Conservation (phyloP, 208 protist genomes). For the Crithidia acanthocephali region DNA sequence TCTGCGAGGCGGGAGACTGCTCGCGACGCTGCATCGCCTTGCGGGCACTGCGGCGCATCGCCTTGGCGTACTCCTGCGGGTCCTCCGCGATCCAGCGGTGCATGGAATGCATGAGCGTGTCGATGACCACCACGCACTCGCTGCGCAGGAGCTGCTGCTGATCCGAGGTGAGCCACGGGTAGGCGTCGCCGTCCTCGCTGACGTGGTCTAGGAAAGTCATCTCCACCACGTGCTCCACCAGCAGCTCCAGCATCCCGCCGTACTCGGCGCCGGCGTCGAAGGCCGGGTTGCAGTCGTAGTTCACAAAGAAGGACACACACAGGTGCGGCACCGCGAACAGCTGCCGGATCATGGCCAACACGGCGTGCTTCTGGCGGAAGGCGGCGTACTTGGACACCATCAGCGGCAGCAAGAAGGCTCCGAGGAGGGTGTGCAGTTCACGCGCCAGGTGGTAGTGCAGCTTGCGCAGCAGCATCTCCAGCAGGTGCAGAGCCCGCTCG, state of each 20-base stretch:
- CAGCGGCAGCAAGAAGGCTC: constrained; percentile 71
- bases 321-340: constrained; percentile 71
- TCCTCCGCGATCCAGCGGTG: constrained; percentile 82
- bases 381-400: constrained; percentile 52
- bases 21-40: constrained; percentile 12
- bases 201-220: constrained; percentile 64
- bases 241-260: constrained; percentile 78
- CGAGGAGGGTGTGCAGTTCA: constrained; percentile 74
- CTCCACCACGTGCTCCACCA: constrained; percentile 76
- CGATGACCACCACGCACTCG: constrained; percentile 66
- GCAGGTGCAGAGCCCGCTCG: constrained; percentile 49
- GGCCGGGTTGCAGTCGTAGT: constrained; percentile 86
- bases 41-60: constrained; percentile 8
- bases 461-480: constrained; percentile 67
- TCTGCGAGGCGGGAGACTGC: constrained; percentile 10
- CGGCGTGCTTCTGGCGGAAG: constrained; percentile 84
- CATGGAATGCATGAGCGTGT: constrained; percentile 67
- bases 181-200: constrained; percentile 37
- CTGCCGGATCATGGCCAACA: constrained; percentile 72
- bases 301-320: constrained; percentile 81
- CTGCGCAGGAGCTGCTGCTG: constrained; percentile 81
- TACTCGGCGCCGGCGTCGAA: constrained; percentile 75
- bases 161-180: constrained; percentile 66
- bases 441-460: constrained; percentile 71
- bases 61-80: constrained; percentile 56